phyloP scores from a whole-genome alignment of 164 flowering plant species.

The Amborella trichopoda region DNA sequence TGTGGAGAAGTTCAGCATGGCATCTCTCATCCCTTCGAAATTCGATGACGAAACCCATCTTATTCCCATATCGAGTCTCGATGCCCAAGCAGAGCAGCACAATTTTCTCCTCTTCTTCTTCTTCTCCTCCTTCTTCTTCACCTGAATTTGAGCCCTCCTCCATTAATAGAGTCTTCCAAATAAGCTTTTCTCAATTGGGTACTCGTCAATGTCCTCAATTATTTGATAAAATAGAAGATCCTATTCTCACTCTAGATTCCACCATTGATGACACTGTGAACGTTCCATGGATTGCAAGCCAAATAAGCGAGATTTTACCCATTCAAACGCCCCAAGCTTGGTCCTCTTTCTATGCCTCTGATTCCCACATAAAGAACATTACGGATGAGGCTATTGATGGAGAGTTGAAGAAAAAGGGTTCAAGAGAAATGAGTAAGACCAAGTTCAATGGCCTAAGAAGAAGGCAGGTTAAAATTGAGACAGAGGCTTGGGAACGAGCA shows the following conservation, averaged over 20 bases:
- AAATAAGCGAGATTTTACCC: conserved; percentile 2
- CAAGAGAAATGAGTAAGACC: conserved; percentile 27
- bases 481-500: conserved; percentile 81
- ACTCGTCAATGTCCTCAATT: conserved; percentile 22
- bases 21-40: too few species aligned
- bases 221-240: conserved; percentile 25
- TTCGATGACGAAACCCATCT: too few species aligned
- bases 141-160: conserved; percentile 4
- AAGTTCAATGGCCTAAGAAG: conserved; percentile 46
- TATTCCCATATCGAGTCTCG: too few species aligned
- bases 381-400: background rate
- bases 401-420: conserved; percentile 15
- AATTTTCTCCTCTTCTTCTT: background rate
- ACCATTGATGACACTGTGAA: conserved; percentile 16
- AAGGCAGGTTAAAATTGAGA: conserved; percentile 77
- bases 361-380: conserved; percentile 4
- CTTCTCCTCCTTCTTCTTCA: conserved; percentile 1
- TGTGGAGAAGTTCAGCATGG: conserved; percentile 15
- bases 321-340: conserved; percentile 47
- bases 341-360: conserved; percentile 30
- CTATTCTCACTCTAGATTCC: conserved; percentile 12
- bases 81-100: background rate
- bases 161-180: background rate
- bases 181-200: conserved; percentile 8
- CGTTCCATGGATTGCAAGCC: conserved; percentile 8